Evolutionary conservation across 2,329 filamentous ascomycete genomes (phyloP), one percentile per base, ranked within the genome.

Genomic region (Cercospora nicotianae): DNA sequence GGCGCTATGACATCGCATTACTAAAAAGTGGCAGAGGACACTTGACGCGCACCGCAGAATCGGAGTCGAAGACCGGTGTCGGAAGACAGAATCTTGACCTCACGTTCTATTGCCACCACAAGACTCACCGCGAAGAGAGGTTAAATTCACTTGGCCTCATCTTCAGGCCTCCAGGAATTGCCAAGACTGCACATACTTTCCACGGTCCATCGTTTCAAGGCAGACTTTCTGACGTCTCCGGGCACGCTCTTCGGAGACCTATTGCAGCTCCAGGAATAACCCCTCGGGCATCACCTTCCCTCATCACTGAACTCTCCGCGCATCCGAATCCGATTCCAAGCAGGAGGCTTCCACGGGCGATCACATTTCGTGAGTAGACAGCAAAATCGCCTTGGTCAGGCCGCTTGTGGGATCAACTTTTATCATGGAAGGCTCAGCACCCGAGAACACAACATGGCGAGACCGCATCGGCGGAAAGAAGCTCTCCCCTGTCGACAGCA

Each of bases 371-470:
- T 3, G 20, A 3, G 8, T 23, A 23, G 18, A 51, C 18, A 26
- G 2, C 45, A 13, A 9, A 26, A 51, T 7, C 45, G 20, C 45
- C 45, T 51, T 51, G 45, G 45, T 51, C 45, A 51, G 45, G 45
- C 45, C 20, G 20, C 10, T 20, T 51, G 10, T 51, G 5, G 20
- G 12, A 51, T 26, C 4, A 16, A 16, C 1, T 5, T 51, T 18
- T 1, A 51, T 51, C 45, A 51, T 51, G 45, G 45, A 51, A 51
- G 45, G 4, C 20, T 51, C 45, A 13, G 20, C 5, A 23, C 45
- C 45, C 45, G 63, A 67, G 84, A 63, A 58, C 62, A 70, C 51
- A 65, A 65, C 58, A 60, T 82, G 65, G 80, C 62, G 62, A 16
- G 62, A 58, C 13, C 51, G 51, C 31, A 42, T 64, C 28, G 10